phyloP scores from a whole-genome alignment of 495 filamentous ascomycete species.

The Cercophora sp. region DNA sequence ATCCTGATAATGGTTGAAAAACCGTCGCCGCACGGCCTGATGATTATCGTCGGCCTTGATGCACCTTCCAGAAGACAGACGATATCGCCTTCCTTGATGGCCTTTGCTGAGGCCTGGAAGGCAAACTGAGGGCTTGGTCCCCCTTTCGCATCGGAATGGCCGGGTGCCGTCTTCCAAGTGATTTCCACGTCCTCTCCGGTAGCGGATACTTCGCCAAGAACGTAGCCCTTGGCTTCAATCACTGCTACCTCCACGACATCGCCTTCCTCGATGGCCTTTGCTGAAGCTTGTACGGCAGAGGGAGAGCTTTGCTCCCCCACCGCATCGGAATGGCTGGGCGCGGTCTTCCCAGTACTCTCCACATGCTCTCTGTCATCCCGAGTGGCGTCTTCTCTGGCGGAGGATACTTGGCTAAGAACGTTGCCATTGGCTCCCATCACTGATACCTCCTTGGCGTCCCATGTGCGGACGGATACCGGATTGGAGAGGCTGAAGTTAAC shows the following conservation, averaged over 20 bases:
- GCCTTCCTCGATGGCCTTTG: neutral
- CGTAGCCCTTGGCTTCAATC: neutral
- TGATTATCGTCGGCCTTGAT: conserved; percentile 21
- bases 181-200: conserved; percentile 19
- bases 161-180: conserved; percentile 18
- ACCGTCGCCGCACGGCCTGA: conserved; percentile 17
- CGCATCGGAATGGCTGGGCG: no score
- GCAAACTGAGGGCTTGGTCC: conserved; percentile 16
- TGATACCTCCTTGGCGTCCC: no score
- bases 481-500: conserved; percentile 1
- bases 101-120: conserved; percentile 24
- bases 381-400: no score
- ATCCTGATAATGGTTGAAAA: conserved; percentile 25
- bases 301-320: no score
- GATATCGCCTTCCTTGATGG: conserved; percentile 21
- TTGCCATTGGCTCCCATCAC: no score
- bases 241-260: neutral
- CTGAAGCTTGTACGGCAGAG: no score
- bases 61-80: conserved; percentile 30
- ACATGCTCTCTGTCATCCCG: no score
- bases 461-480: neutral
- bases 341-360: no score
- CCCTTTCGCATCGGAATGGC: conserved; percentile 7
- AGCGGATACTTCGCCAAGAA: conserved; percentile 1
- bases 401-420: no score